Evolutionary conservation across 495 filamentous ascomycete species (phyloP).

Genomic region (Tuber indicum): DNA sequence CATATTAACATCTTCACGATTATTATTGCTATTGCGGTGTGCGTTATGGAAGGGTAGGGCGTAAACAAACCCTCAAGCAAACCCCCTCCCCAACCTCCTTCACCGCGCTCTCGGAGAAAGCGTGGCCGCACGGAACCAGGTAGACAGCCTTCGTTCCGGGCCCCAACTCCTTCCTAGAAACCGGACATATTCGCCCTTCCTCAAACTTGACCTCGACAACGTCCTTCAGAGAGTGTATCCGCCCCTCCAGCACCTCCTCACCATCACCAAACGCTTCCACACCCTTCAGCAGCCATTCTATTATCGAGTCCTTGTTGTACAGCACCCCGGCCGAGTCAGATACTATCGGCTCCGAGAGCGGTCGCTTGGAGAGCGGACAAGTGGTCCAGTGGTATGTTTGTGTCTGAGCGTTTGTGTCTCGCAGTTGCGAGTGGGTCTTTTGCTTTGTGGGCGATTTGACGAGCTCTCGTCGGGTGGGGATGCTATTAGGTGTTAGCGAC

Average conservation of each 20-base stretch:
- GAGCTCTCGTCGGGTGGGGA: slow-evolving; percentile 90
- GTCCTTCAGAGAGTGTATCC: slow-evolving; percentile 75
- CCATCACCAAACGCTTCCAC: slow-evolving; percentile 55
- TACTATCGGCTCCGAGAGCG: slow-evolving; percentile 65
- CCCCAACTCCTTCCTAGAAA: slow-evolving; percentile 81
- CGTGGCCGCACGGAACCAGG: slow-evolving; percentile 91
- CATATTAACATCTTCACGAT: background rate
- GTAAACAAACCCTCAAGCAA: slow-evolving; percentile 53
- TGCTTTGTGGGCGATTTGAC: slow-evolving; percentile 78
- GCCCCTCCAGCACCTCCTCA: slow-evolving; percentile 60
- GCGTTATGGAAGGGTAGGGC: background rate
- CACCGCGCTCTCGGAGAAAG: slow-evolving; percentile 77
- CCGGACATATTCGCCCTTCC: slow-evolving; percentile 68
- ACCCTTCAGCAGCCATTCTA: slow-evolving; percentile 68
- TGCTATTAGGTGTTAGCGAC: slow-evolving; percentile 48
- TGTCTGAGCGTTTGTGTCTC: slow-evolving; percentile 75
- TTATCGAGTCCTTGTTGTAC: slow-evolving; percentile 89
- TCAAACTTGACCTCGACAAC: slow-evolving; percentile 80
- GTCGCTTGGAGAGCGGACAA: slow-evolving; percentile 75
- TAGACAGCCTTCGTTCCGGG: slow-evolving; percentile 75
- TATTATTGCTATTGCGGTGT: slow-evolving; percentile 9
- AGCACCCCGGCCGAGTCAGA: slow-evolving; percentile 78
- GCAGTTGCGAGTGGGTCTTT: slow-evolving; percentile 80
- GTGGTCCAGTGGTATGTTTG: slow-evolving; percentile 78
- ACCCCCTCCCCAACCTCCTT: slow-evolving; percentile 57